Percentiles rank a stretch among this genome's conserved stretches.
Evolutionary conservation across 345 rosid species (phyloP).

Genomic region (Dimocarpus longan): DNA sequence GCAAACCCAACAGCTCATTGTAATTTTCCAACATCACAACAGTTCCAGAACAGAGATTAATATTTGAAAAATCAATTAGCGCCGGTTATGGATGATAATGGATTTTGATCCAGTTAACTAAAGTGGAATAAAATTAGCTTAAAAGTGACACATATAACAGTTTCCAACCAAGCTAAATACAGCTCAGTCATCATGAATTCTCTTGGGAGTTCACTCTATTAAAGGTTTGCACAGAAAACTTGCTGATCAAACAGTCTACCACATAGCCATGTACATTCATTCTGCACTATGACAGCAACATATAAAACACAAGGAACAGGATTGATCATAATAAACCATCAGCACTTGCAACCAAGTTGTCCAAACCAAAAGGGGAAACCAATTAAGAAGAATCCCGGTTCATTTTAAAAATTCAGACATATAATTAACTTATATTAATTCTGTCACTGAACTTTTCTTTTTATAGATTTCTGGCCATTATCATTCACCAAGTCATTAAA

Average conservation of each 20-base stretch:
- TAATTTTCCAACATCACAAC: not conserved
- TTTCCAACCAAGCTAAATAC: not conserved
- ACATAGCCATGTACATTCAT: not conserved
- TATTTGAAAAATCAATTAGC: not conserved
- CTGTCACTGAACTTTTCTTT: not conserved
- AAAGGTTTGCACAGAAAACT: not conserved
- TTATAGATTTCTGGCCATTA: not conserved
- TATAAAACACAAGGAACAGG: not conserved
- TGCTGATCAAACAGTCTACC: not conserved
- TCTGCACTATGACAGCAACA: not conserved
- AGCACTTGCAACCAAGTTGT: not conserved
- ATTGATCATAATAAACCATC: not conserved
- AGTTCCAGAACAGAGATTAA: not conserved
- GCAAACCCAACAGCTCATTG: slow-evolving; percentile 1
- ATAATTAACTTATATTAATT: not conserved
- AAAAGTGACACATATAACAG: not conserved
- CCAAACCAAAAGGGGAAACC: not conserved
- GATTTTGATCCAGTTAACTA: not conserved
- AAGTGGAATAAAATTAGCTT: not conserved
- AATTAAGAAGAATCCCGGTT: not conserved
- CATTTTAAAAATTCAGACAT: not conserved
- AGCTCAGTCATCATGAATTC: not conserved
- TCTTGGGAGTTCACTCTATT: not conserved
- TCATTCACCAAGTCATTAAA: not conserved
- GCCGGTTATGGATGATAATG: not conserved